These are phyloP conservation scores for Mycena rebaudengoi DNA, from an alignment of 768 basidiomycete genomes.

Conservation along the genomic window DNA sequence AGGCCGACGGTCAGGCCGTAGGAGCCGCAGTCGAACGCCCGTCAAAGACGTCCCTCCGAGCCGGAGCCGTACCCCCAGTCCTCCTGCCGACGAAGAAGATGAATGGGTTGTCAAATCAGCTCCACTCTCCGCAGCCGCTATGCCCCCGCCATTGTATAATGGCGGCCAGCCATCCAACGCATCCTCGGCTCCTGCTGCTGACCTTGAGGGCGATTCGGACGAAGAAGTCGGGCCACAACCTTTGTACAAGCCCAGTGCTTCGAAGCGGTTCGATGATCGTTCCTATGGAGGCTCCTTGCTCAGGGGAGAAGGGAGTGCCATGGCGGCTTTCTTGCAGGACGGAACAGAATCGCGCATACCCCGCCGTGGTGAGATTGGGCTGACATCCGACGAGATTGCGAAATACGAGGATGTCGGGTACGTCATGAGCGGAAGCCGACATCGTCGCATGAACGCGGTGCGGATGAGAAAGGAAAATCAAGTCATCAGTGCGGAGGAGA, in stretches of 20 bases:
- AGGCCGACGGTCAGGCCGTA: constrained; percentile 30
- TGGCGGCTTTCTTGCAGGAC: constrained; percentile 96
- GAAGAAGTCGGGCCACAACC: constrained; percentile 86
- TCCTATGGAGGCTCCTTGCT: constrained; percentile 90
- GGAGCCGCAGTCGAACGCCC: constrained; percentile 41
- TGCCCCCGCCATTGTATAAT: constrained; percentile 30
- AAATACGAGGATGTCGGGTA: constrained; percentile 90
- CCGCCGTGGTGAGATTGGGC: constrained; percentile 97
- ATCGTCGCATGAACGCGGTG: constrained; percentile 98
- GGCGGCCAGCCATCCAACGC: constrained; percentile 15
- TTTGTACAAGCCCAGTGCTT: constrained; percentile 47
- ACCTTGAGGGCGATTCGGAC: constrained; percentile 56
- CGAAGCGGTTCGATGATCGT: constrained; percentile 77
- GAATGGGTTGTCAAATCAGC: constrained; percentile 73
- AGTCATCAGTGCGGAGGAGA: constrained; percentile 98
- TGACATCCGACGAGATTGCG: constrained; percentile 89
- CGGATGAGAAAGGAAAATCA: constrained; percentile 99
- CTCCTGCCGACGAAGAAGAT: constrained; percentile 51
- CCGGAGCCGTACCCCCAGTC: constrained; percentile 44
- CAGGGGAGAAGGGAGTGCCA: constrained; percentile 95
- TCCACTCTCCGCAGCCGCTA: constrained; percentile 30
- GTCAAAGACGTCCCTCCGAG: constrained; percentile 40
- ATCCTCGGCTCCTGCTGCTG: constrained; percentile 42
- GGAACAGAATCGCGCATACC: constrained; percentile 89
- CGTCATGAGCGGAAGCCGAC: constrained; percentile 96